Evolutionary conservation across 2,329 filamentous ascomycete species (phyloP), one percentile per base, ranked within the genome.

Genomic region (Epichloe aotearoae): DNA sequence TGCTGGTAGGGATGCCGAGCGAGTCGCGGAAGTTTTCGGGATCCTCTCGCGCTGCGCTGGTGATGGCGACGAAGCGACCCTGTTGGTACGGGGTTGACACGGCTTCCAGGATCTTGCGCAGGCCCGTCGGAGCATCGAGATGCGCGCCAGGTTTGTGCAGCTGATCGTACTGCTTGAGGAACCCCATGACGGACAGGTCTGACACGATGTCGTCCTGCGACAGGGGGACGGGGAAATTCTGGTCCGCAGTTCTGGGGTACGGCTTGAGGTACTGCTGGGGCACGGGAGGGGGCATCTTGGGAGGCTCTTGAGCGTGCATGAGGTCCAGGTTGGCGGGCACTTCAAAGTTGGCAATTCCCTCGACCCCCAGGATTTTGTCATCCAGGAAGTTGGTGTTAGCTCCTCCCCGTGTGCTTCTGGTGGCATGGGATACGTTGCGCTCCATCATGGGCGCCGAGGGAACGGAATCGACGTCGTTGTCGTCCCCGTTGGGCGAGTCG

Each of bases 361-460:
- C 80, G 30, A 83, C 70, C 14, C 80, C 80, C 12, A 80, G 67
- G 39, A 79, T 67, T 58, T 74, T 77, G 60, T 79, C 75, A 54
- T 82, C 78, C 37, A 74, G 59, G 54, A 78, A 77, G 58, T 79
- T 80, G 50, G 75, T 72, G 53, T 71, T 70, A 14, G 72, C 67
- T 26, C 66, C 68, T n/a, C 70, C 77, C 23, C 80, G 73, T 19
- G 77, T 82, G 64, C 79, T 83, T 42, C 80, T 71, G 17, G 81
- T 84, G 12, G 77, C 77, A 53, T 84, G 80, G 10, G 80, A 83
- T 12, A 76, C 73, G 54, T 80, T 77, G 36, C 80, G 74, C 62
- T 83, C 80, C 80, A 83, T 83, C 49, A 69, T 69, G 14, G 73
- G 72, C 1, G 77, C 78, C 5, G 74, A 71, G 1, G 67, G 68